Percentiles rank a stretch among this genome's conserved stretches.
phyloP scores from a whole-genome alignment of 176 grass and related monocot genomes.

The Urochloa ruziziensis region DNA sequence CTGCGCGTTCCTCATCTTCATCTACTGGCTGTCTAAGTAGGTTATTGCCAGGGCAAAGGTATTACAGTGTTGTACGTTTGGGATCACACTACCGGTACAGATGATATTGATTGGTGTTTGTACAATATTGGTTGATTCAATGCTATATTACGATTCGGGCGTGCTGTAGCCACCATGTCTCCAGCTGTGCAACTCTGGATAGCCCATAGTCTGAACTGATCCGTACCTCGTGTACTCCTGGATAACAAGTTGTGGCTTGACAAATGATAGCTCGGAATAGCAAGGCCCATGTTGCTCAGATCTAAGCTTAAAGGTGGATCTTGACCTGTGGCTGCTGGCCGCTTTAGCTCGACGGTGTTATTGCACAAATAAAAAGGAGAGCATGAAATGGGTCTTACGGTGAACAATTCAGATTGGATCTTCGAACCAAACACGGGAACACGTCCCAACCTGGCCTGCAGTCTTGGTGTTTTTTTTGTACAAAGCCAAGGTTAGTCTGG shows the following conservation, averaged over 20 bases:
- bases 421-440: neutral
- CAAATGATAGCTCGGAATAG: neutral
- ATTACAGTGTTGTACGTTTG: constrained; percentile 60
- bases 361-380: neutral
- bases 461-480: neutral
- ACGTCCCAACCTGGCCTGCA: neutral
- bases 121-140: constrained; percentile 59
- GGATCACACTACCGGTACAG: constrained; percentile 48
- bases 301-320: neutral
- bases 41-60: constrained; percentile 1
- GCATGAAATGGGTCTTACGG: neutral
- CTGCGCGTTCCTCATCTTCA: constrained; percentile 89
- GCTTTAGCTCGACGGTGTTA: neutral
- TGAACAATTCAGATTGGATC: neutral
- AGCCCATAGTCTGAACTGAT: neutral
- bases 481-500: neutral
- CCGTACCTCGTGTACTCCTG: neutral
- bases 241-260: too few relatives aligned
- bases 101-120: constrained; percentile 49
- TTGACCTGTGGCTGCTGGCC: neutral
- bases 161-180: constrained; percentile 9
- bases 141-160: constrained; percentile 25
- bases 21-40: constrained; percentile 98
- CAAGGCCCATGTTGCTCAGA: neutral
- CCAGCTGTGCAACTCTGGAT: neutral